phyloP scores from a whole-genome alignment of 208 protist genomes.

The Strigomonas galati region DNA sequence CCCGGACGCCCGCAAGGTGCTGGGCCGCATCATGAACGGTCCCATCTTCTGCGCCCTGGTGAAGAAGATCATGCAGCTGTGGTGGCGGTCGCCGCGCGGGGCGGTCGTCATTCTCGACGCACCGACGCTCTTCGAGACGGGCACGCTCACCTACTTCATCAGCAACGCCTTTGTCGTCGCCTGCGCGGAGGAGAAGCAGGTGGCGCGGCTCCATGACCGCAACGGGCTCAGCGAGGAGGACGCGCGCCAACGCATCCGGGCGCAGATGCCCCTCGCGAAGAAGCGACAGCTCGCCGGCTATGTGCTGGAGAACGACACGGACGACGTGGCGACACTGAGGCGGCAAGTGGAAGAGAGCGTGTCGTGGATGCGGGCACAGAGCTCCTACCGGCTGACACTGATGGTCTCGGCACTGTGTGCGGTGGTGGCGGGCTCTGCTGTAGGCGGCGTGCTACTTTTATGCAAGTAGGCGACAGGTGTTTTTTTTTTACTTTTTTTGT shows the following conservation, averaged over 20 bases:
- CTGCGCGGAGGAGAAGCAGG: conserved; percentile 55
- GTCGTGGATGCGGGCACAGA: conserved; percentile 63
- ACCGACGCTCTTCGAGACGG: conserved; percentile 84
- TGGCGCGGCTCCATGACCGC: conserved; percentile 50
- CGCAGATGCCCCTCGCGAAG: conserved; percentile 73
- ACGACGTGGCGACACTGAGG: conserved; percentile 30
- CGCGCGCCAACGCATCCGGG: conserved; percentile 53
- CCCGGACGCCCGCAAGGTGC: conserved; percentile 36
- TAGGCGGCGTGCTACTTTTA: background rate
- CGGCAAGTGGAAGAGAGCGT: conserved; percentile 34
- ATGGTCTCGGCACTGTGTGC: conserved; percentile 25
- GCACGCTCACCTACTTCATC: conserved; percentile 74
- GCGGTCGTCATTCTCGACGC: conserved; percentile 81
- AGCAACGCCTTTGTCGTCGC: conserved; percentile 63
- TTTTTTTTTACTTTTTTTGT: too few relatives aligned
- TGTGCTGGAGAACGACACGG: conserved; percentile 74
- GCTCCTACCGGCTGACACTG: conserved; percentile 26
- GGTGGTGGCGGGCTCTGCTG: conserved; percentile 12
- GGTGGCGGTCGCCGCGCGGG: conserved; percentile 38
- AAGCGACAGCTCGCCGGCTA: conserved; percentile 64
- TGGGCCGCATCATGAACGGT: conserved; percentile 74
- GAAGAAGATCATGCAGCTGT: conserved; percentile 38
- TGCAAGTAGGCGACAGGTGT: too few relatives aligned
- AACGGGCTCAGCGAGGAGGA: conserved; percentile 47
- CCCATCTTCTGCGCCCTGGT: conserved; percentile 75